phyloP scores from a whole-genome alignment of 2,329 filamentous ascomycete genomes.

The Hypoxylon sp. region DNA sequence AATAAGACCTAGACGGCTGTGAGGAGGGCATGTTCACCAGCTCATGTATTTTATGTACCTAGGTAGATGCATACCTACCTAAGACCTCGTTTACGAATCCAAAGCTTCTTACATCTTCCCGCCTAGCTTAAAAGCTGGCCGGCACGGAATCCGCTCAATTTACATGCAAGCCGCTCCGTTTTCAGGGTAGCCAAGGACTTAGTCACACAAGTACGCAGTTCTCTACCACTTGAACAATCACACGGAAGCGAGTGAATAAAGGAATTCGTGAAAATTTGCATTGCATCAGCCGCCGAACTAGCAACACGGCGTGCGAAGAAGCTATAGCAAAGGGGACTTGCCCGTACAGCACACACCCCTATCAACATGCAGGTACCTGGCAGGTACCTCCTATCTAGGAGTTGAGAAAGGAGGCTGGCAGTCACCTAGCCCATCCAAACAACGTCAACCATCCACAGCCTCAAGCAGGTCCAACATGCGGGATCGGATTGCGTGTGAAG shows the following conservation, averaged over 20 bases:
- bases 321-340: background rate
- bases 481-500: background rate
- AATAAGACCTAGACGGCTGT: too few relatives aligned
- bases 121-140: too few relatives aligned
- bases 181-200: background rate
- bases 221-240: background rate
- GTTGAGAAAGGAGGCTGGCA: background rate
- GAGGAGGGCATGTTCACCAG: too few relatives aligned
- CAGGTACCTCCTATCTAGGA: background rate
- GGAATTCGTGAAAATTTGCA: background rate
- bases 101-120: too few relatives aligned
- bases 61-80: too few relatives aligned
- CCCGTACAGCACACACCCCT: background rate
- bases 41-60: too few relatives aligned
- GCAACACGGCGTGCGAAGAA: background rate
- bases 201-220: background rate
- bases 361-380: background rate
- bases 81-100: too few relatives aligned
- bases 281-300: background rate
- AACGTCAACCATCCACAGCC: background rate
- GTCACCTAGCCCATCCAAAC: background rate
- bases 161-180: too few relatives aligned
- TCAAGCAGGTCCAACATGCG: background rate
- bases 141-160: too few relatives aligned
- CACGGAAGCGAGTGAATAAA: background rate